Evolutionary conservation across 75 land plant genomes (phyloP), one percentile per base, ranked within the genome.

Genomic region (Selaginella tamariscina): DNA sequence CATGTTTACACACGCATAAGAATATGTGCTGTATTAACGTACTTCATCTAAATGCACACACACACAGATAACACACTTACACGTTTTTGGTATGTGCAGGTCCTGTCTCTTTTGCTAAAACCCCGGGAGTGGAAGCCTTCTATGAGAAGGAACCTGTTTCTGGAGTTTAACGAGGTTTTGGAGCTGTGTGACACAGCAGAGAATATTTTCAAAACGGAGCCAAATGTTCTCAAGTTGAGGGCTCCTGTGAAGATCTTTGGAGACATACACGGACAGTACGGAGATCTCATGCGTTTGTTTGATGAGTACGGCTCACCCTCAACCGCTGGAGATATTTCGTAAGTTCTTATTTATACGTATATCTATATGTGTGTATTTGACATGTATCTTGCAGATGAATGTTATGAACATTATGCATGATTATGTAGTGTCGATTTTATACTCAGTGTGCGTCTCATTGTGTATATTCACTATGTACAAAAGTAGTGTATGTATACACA

Each of bases 91-190:
- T 21, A 9, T 49, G 54, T 26, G 8, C 26, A 59, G 62, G 62
- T 59, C 8, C n/a, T 59, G 21, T 5, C 62, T 59, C 26, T 26
- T 21, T 59, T 59, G 62, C 21, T 59, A 27, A 59, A 27, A 23
- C 62, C 62, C 23, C 62, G 62, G 8, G 62, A 27, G 23, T 59
- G 62, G 62, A 59, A 27, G 21, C 62, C 62, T 23, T 26, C 62
- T n/a, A 2, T 59, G 26, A 5, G 62, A 23, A 59, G 62, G 23
- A 21, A 59, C 8, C 26, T 59, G 8, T 59, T 59, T 26, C 26
- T 59, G 5, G 62, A 59, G 8, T 59, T 59, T n/a, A 59, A 27
- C 26, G 62, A 59, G 62, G 62, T 59, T 59, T 21, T 82, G 29
- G 62, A 59, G 62, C 26, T 59, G 8, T 59, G 62, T 59, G 62